Conservation (phyloP, 140 eudicot species). For the Erigeron philadelphicus region DNA sequence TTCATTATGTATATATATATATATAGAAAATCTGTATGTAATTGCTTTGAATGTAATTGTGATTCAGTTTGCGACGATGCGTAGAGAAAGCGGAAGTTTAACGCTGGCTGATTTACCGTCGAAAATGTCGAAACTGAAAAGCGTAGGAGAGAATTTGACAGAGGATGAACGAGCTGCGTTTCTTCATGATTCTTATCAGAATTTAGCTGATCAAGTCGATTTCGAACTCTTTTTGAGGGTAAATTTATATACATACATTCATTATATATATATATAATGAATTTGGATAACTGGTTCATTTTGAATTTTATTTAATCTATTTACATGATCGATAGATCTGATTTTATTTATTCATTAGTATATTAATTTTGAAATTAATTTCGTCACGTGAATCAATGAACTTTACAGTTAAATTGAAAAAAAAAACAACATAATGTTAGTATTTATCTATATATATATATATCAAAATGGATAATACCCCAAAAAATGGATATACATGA, state of each 20-base stretch:
- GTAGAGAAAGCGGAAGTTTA: constrained; percentile 59
- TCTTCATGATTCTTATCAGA: constrained; percentile 56
- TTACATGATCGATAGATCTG: constrained; percentile 26
- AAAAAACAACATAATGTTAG: no score
- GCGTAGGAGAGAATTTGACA: constrained; percentile 66
- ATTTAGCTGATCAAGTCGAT: constrained; percentile 67
- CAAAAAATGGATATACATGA: no score
- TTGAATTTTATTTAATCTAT: not conserved
- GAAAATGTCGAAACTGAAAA: constrained; percentile 69
- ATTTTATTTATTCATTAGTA: no score
- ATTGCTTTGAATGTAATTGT: no score
- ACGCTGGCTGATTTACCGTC: constrained; percentile 67
- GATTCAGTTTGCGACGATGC: constrained; percentile 53
- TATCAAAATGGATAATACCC: no score
- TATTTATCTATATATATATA: no score
- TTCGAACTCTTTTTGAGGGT: constrained; percentile 90
- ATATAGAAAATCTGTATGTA: no score
- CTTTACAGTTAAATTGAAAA: constrained; percentile 31
- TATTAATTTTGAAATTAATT: no score
- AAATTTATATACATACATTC: not conserved
- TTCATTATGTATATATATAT: not conserved
- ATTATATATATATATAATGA: not conserved
- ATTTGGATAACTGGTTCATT: no score
- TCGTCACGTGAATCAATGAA: constrained; percentile 31
- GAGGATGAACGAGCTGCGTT: constrained; percentile 69